A percentile compares a stretch with the other conserved stretches of the same genome.
Conservation (phyloP, 2,329 filamentous ascomycete genomes). For the Aspergillus sp. region DNA sequence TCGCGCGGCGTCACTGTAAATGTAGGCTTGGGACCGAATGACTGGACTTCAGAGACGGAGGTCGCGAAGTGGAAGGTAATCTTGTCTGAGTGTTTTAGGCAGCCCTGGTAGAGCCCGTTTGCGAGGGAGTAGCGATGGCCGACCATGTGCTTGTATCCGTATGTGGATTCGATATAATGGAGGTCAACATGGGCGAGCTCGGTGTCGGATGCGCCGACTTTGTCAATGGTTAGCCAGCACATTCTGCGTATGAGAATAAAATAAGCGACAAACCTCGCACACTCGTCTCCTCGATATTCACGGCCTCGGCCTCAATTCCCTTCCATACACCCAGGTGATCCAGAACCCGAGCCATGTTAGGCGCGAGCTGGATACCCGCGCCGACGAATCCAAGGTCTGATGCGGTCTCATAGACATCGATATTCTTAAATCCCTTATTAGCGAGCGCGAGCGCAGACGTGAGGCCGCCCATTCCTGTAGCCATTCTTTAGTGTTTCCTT, state of each 20-base stretch:
- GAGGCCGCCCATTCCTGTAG: conserved; percentile 69
- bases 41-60: conserved; percentile 55
- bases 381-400: conserved; percentile 76
- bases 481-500: neutral
- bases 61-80: conserved; percentile 70
- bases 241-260: neutral
- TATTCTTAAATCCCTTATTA: conserved; percentile 71
- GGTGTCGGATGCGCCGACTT: conserved; percentile 63
- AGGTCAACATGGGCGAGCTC: conserved; percentile 72
- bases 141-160: conserved; percentile 76
- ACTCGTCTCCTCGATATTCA: conserved; percentile 68
- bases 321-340: conserved; percentile 72
- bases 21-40: conserved; percentile 59
- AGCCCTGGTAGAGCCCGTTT: conserved; percentile 68
- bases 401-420: conserved; percentile 73
- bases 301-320: conserved; percentile 68
- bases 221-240: neutral
- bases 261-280: conserved; percentile 58
- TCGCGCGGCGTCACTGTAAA: conserved; percentile 62
- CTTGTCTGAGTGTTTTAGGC: conserved; percentile 55
- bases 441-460: conserved; percentile 71
- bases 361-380: conserved; percentile 80
- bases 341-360: conserved; percentile 77
- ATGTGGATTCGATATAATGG: conserved; percentile 64
- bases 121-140: conserved; percentile 74